Evolutionary conservation across 352 stramenopile genomes (phyloP), one percentile per base, ranked within the genome.

Genomic region (Phytopythium montanum): DNA sequence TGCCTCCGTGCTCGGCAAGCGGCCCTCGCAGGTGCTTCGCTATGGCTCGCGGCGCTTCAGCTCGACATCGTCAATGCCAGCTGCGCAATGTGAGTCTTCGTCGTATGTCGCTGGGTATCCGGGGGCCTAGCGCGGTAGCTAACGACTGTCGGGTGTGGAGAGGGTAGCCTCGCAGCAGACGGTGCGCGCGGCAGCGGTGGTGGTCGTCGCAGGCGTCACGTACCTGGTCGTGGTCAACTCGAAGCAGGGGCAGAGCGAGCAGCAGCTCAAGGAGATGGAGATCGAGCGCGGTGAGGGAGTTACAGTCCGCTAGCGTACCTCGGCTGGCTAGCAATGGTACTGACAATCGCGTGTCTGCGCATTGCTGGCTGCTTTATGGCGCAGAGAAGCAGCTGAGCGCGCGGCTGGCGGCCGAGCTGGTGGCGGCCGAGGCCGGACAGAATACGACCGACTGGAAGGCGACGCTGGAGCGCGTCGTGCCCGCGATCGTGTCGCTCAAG

Each of bases 401-500:
- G 29, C 80, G 84, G 0, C 71, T 92, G 0, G 81, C 81, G 7
- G 79, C 81, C 0, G 79, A 90, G 54, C 71, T 90, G 5, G 68
- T 90, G 31, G 78, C 77, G 5, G 81, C 85, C n/a, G 80, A 90
- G 56, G 72, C 72, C 10, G 85, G 76, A 56, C 76, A 87, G 59
- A 79, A 84, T 61, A 83, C 75, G 51, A 60, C 72, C 48, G 85
- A 92, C 63, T 95, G 86, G 86, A 95, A 95, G 57, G 68, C 69
- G 26, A 95, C 86, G n/a, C 71, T 95, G 0, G 82, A 95, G 63
- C 82, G 81, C 14, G 84, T 94, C 18, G 83, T 95, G 25, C 85
- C 86, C 13, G 86, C 86, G 14, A 95, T 95, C 49, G 86, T 95
- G 18, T 92, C 81, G 52, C 72, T 95, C n/a, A 95, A 95, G 65